Evolutionary conservation across 1,284 basidiomycete genomes (phyloP), one percentile per base, ranked within the genome.

Genomic region (Ustilago xerochloae): DNA sequence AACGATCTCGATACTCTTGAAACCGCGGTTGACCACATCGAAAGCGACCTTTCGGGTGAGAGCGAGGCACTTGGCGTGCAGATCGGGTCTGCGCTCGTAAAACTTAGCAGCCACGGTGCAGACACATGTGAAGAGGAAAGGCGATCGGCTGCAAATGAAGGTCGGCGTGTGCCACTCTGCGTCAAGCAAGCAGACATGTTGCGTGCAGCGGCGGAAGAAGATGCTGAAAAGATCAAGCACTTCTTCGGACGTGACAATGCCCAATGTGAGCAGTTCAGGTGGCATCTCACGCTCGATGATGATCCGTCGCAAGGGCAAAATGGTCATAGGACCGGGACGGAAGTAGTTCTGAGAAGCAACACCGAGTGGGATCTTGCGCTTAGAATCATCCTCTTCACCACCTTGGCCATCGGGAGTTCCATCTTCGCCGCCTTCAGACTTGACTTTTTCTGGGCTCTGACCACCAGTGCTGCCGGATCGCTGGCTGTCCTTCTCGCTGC

Each of bases 61-160:
- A 30, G 92, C 91, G 1, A 93, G 90, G 46, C 97, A 88, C 62
- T 89, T 89, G 12, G 89, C 86, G 77, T 97, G 92, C 20, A 98
- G 87, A 36, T 97, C 94, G 0, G 92, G 91, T 39, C 92, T 90
- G 47, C 89, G 88, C 2, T 89, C 88, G 84, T 97, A 96, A 85
- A 94, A 97, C 81, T 93, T 92, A 76, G 93, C 91, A 1, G 97
- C 91, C 56, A 97, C 92, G 2, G 96, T 92, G 84, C 94, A 98
- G 68, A 99, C 92, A 59, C 76, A 79, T 6, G 82, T 83, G 58
- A 84, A 84, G 22, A 84, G 72, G 60, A 84, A 84, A 3, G 80
- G 79, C 36, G 80, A 83, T 28, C 82, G 71, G 38, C 76, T 73
- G 69, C 80, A 84, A 52, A 84, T 77, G 29, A 83, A 74, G 16